Evolutionary conservation across 2,329 filamentous ascomycete genomes (phyloP), one percentile per base, ranked within the genome.

Genomic region (Ophiostoma pallidulum): DNA sequence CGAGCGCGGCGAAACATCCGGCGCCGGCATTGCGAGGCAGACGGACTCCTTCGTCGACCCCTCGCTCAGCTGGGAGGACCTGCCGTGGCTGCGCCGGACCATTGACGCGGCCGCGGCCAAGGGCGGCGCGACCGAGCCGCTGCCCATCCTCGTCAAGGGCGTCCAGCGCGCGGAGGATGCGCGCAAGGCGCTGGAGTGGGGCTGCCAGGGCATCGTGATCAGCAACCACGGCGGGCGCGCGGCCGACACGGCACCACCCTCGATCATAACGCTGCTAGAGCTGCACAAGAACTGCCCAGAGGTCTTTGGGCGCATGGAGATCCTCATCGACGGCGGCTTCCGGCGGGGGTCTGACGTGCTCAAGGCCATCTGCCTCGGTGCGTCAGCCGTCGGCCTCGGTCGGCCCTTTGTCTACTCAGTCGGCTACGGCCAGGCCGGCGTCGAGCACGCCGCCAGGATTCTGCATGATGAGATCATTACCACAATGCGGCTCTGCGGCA

Each of bases 191-290:
- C 66, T 72, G 46, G 60, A 71, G 38, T 60, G 66, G 46, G 74
- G 73, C 0, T 64, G 73, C 41, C 68, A 76, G 49, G 75, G 75
- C 1, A 73, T 80, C 40, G 59, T 77, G 49, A 53, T 80, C 29
- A 75, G 71, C 51, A 80, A 80, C 51, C 77, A 80, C 47, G 76
- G 77, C 16, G 77, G 77, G 3, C 64, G 77, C 24, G 73, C 74
- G 1, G 62, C 77, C 1, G 75, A 79, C 36, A 72, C 60, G 59
- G 73, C 53, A 49, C 64, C 58, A 53, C 65, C 66, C 0, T 58
- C 66, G 8, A 56, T 67, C 9, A 57, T 68, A 35, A 63, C 62
- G 2, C 58, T 68, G 43, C 62, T 68, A 3, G 66, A 69, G 58
- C 62, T 69, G 32, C 59, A 63, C 49, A 60, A 57, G 40, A 57